These are phyloP conservation scores for Sclerotinia borealis DNA, from an alignment of 2,329 filamentous ascomycete genomes.

Conservation along the genomic window DNA sequence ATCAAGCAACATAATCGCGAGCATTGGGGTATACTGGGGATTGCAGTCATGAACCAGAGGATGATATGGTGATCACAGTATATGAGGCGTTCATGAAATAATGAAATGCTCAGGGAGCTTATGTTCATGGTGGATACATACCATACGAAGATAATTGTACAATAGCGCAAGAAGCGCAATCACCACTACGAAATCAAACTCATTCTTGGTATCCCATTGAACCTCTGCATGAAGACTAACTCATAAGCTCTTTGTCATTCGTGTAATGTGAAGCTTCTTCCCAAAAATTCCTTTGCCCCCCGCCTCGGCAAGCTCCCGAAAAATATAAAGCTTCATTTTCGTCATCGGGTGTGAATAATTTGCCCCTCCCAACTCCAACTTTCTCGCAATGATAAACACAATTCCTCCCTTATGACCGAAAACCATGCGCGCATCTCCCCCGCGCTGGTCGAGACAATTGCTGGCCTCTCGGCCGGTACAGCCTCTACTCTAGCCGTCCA, in stretches of 20 bases:
- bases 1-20: not conserved
- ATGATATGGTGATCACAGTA: conserved; percentile 20
- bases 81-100: conserved; percentile 27
- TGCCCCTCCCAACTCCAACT: conserved; percentile 11
- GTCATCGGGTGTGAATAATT: conserved; percentile 13
- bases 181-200: conserved; percentile 23
- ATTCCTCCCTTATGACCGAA: conserved; percentile 29
- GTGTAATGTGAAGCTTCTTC: not conserved
- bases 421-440: conserved; percentile 57
- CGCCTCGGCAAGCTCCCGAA: conserved; percentile 20
- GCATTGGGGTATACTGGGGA: no score
- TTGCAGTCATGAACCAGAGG: not conserved
- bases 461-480: conserved; percentile 83
- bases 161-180: conserved; percentile 24
- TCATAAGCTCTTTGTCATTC: not conserved
- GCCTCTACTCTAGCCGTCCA: conserved; percentile 83
- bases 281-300: not conserved
- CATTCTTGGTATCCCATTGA: conserved; percentile 5
- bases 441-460: conserved; percentile 78
- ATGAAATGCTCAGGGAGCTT: conserved; percentile 12
- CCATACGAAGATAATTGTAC: conserved; percentile 27
- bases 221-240: not conserved
- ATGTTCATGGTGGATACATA: conserved; percentile 15
- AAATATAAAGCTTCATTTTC: conserved; percentile 22
- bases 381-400: conserved; percentile 16